phyloP scores from a whole-genome alignment of 2,329 filamentous ascomycete species.

The Xylaria sp. region DNA sequence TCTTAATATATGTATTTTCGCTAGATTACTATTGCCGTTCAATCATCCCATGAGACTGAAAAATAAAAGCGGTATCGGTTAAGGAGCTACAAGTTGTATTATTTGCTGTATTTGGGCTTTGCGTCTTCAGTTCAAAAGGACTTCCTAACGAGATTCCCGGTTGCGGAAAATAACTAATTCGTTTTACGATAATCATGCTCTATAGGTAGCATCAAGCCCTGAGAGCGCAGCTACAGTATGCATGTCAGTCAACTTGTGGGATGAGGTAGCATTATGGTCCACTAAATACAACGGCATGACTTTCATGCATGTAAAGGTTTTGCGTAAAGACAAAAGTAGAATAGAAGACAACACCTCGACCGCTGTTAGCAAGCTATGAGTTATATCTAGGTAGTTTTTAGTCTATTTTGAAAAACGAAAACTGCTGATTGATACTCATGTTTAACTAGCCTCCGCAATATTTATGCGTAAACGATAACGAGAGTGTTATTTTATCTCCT shows the following conservation, averaged over 20 bases:
- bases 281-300: neutral
- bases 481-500: neutral
- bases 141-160: neutral
- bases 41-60: neutral
- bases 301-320: too few species aligned
- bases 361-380: too few species aligned
- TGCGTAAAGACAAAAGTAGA: too few species aligned
- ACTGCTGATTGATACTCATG: too few species aligned
- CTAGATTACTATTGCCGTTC: neutral
- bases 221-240: neutral
- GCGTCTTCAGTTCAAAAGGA: neutral
- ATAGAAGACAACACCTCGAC: too few species aligned
- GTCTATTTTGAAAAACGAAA: too few species aligned
- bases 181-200: neutral
- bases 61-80: neutral
- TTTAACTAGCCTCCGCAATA: too few species aligned
- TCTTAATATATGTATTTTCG: neutral
- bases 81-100: neutral
- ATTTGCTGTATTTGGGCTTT: neutral
- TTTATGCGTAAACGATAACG: too few species aligned
- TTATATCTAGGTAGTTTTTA: too few species aligned
- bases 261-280: neutral
- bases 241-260: neutral
- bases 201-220: neutral
- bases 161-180: neutral